A percentile compares a stretch with the other conserved stretches of the same genome.
Conservation (phyloP, 2,329 filamentous ascomycete genomes). For the Calcarisporium arbuscula region DNA sequence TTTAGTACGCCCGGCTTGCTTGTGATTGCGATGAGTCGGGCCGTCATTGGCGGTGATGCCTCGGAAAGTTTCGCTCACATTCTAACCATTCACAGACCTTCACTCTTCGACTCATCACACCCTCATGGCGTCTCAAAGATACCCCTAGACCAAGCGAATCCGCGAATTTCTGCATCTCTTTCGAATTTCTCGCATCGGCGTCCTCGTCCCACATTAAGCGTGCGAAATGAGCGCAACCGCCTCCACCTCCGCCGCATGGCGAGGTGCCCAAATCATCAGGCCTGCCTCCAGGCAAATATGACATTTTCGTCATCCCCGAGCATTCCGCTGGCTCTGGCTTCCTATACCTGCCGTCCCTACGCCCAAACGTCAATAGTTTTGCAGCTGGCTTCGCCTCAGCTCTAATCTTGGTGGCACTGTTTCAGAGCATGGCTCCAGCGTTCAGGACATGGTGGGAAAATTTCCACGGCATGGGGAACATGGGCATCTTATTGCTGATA, state of each 20-base stretch:
- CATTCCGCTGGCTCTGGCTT: constrained; percentile 86
- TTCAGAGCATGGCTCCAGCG: constrained; percentile 65
- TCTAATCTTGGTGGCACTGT: constrained; percentile 65
- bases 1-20: constrained; percentile 69
- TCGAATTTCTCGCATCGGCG: constrained; percentile 5
- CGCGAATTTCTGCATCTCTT: background rate
- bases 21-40: too few species aligned
- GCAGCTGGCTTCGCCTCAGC: constrained; percentile 78
- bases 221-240: constrained; percentile 50
- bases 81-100: too few species aligned
- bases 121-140: too few species aligned
- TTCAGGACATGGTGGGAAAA: constrained; percentile 67
- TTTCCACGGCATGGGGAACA: constrained; percentile 64
- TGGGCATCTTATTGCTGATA: constrained; percentile 66
- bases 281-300: constrained; percentile 84
- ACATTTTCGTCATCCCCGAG: constrained; percentile 94
- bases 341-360: constrained; percentile 85
- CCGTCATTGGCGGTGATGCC: too few species aligned
- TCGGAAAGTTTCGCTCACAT: too few species aligned
- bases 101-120: too few species aligned
- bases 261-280: constrained; percentile 64
- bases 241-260: constrained; percentile 83
- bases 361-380: constrained; percentile 84
- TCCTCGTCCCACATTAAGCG: constrained; percentile 14
- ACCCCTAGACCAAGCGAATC: background rate